Evolutionary conservation across 2,329 filamentous ascomycete genomes (phyloP), one percentile per base, ranked within the genome.

Genomic region (Epicoccum sorghinum): DNA sequence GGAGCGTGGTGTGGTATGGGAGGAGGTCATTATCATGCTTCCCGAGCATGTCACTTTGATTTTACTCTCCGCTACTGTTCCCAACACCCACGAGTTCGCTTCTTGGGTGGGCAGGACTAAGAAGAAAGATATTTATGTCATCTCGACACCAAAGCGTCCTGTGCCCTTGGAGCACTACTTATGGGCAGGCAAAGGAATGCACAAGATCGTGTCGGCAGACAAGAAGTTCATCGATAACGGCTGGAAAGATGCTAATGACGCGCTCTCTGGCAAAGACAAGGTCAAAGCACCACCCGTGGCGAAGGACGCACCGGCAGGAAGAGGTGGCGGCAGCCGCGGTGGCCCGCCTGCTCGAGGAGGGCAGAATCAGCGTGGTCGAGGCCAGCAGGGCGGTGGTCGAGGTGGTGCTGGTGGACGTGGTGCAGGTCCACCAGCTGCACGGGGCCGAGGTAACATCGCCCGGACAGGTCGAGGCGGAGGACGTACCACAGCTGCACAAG

Each of bases 11-110:
- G 95, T 99, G 5, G 95, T 99, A 0, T 99, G 95, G 95, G 95
- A 99, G 75, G 95, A 99, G 76, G 95, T 99, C 67, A 99, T 99
- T 69, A 99, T 99, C 68, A 98, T 99, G 95, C 82, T 99, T 50
- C 95, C 95, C 0, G 93, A 96, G 72, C 95, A 99, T 76, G 91
- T 99, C 35, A 96, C 95, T 2, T 83, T 99, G 22, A 99, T 99
- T 63, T 80, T 98, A 2, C 83, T 99, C 3, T 99, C 95, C 4
- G 95, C 95, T 0, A 99, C 95, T 0, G 95, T 99, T 0, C 95
- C 95, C 1, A 99, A 99, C 72, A 98, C 95, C 0, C 86, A 97
- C 59, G 95, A 99, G 72, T 99, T 99, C 67, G 95, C 95, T 1
- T 98, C 93, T 0, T 99, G 95, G 95, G 93, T 99, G 23, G 95